Conservation (phyloP, 2,329 filamentous ascomycete genomes). For the Sclerotinia nivalis region DNA sequence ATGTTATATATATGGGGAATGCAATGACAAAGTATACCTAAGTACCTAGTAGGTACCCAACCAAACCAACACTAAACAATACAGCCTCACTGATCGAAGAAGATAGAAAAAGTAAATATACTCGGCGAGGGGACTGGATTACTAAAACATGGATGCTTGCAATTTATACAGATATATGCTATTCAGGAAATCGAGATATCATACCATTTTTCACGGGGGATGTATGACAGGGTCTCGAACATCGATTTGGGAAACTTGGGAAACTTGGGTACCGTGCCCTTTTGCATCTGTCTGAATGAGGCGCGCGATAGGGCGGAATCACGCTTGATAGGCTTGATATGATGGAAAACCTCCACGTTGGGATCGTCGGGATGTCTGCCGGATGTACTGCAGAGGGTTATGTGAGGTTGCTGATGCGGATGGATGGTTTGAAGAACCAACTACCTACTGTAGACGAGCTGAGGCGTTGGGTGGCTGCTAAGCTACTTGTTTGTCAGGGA, state of each 20-base stretch:
- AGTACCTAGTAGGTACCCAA: background rate
- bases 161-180: too few relatives aligned
- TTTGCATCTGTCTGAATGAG: too few relatives aligned
- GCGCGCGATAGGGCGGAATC: background rate
- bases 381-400: background rate
- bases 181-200: too few relatives aligned
- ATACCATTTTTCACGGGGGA: too few relatives aligned
- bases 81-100: background rate
- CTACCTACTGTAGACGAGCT: background rate
- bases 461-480: background rate
- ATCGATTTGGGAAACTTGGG: background rate
- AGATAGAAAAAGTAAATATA: background rate
- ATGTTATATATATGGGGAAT: background rate
- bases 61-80: background rate
- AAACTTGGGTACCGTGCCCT: background rate
- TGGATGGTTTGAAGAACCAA: background rate
- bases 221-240: too few relatives aligned
- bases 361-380: background rate
- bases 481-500: background rate
- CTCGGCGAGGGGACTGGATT: too few relatives aligned
- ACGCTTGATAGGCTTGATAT: background rate
- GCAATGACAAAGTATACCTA: background rate
- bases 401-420: background rate
- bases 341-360: background rate
- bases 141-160: too few relatives aligned